Conservation (phyloP, 495 filamentous ascomycete genomes). For the Aspergillus leporis region DNA sequence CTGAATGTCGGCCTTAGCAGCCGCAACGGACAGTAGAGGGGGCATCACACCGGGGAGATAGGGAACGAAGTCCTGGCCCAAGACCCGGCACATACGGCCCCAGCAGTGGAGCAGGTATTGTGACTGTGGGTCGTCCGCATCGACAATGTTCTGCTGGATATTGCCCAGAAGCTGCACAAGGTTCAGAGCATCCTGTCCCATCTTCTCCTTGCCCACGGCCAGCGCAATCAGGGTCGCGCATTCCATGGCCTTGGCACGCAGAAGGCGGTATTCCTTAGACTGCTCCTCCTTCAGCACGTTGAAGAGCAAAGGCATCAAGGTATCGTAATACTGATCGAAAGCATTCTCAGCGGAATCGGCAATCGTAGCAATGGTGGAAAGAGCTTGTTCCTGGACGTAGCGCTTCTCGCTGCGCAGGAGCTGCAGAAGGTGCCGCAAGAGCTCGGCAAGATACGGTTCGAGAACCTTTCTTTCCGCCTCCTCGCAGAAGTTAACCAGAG, state of each 20-base stretch:
- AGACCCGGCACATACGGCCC: constrained; percentile 96
- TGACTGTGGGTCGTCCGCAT: constrained; percentile 93
- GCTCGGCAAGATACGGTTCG: constrained; percentile 89
- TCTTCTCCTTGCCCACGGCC: constrained; percentile 89
- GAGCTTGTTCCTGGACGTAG: constrained; percentile 96
- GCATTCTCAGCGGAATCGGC: constrained; percentile 95
- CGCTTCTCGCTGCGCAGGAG: constrained; percentile 87
- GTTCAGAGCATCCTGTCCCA: constrained; percentile 81
- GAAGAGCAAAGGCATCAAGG: constrained; percentile 91
- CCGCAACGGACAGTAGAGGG: constrained; percentile 84
- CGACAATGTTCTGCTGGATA: constrained; percentile 85
- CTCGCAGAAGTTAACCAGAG: constrained; percentile 98
- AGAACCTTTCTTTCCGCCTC: constrained; percentile 92
- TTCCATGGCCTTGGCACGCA: constrained; percentile 99
- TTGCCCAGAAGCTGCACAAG: constrained; percentile 82
- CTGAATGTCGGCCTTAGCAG: constrained; percentile 96
- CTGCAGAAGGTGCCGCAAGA: constrained; percentile 77
- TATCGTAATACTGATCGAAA: constrained; percentile 94
- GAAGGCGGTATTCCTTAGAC: constrained; percentile 85
- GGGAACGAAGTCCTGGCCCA: constrained; percentile 86
- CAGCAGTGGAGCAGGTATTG: constrained; percentile 98
- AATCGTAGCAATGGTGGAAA: constrained; percentile 98
- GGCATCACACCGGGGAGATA: constrained; percentile 94
- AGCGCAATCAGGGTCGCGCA: constrained; percentile 96
- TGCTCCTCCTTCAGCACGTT: constrained; percentile 84